Evolutionary conservation across 768 basidiomycete genomes (phyloP).

Genomic region (Termitomyces sp.): DNA sequence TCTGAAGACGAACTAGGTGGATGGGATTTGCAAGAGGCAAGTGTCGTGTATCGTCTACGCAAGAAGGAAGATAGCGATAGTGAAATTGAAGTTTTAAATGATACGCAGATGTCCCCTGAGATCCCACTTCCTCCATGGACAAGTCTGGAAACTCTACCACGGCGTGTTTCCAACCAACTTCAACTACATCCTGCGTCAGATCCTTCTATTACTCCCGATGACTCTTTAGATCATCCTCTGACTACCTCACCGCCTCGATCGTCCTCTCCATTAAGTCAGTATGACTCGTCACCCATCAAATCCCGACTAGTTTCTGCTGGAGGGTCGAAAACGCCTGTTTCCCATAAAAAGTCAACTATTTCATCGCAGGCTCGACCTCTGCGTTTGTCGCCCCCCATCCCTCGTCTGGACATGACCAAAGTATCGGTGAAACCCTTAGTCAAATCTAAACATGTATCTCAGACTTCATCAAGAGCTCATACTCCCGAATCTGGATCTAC

Average conservation of each 20-base stretch:
- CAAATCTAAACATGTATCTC: neutral
- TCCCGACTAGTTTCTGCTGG: constrained; percentile 2
- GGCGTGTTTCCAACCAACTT: neutral
- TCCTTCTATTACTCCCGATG: constrained; percentile 14
- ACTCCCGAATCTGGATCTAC: neutral
- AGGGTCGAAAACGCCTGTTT: constrained; percentile 6
- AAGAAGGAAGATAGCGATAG: constrained; percentile 17
- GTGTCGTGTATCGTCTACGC: constrained; percentile 24
- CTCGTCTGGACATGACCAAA: constrained; percentile 12
- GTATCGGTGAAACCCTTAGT: neutral
- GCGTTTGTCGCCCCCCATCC: constrained; percentile 5
- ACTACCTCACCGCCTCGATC: constrained; percentile 17
- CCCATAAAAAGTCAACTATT: neutral
- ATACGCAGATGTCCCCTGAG: constrained; percentile 4
- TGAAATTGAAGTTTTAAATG: constrained; percentile 30
- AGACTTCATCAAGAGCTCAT: neutral
- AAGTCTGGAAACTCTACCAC: neutral
- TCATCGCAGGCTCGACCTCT: neutral
- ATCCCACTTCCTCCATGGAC: neutral
- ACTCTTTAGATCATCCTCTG: constrained; percentile 9
- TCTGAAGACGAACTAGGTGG: constrained; percentile 28
- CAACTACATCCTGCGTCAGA: constrained; percentile 28
- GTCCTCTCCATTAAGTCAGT: constrained; percentile 12
- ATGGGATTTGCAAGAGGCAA: constrained; percentile 38
- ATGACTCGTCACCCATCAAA: constrained; percentile 15